phyloP scores from a whole-genome alignment of 179 eudicot species.

The Silene noctiflora region DNA sequence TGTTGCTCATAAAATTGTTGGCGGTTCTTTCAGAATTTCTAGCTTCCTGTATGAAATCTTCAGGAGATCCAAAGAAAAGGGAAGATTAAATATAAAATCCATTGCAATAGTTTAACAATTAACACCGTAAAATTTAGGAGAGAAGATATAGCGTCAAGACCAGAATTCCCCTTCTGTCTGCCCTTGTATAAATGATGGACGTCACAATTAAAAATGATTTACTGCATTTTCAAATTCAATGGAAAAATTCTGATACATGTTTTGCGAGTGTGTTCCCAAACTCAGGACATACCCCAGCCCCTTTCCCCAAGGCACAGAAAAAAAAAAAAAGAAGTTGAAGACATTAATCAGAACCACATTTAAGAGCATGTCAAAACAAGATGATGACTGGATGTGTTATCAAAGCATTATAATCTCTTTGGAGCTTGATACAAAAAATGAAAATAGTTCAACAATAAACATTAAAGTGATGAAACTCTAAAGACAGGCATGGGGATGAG shows the following conservation, averaged over 20 bases:
- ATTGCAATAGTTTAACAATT: background rate
- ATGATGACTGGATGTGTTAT: background rate
- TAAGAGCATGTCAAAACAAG: background rate
- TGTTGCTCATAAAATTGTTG: slow-evolving; percentile 48
- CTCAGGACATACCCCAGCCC: background rate
- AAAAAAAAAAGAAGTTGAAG: background rate
- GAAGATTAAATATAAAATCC: slow-evolving; percentile 7
- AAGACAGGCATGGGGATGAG: too few species aligned
- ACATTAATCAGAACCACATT: background rate
- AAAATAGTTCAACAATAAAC: background rate
- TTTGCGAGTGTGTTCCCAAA: background rate
- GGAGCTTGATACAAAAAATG: background rate
- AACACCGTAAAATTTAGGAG: background rate
- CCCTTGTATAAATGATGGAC: background rate
- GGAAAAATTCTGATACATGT: background rate
- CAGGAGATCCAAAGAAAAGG: slow-evolving; percentile 17
- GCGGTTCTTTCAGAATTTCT: slow-evolving; percentile 85
- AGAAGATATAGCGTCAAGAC: background rate
- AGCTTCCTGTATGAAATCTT: slow-evolving; percentile 85
- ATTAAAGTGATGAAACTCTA: too few species aligned
- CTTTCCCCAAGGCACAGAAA: background rate
- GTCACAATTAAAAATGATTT: background rate
- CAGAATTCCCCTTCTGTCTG: background rate
- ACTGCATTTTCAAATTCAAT: background rate
- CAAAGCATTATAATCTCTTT: background rate